Conservation (phyloP, 2,329 filamentous ascomycete genomes). For the Botrytis fragariae region DNA sequence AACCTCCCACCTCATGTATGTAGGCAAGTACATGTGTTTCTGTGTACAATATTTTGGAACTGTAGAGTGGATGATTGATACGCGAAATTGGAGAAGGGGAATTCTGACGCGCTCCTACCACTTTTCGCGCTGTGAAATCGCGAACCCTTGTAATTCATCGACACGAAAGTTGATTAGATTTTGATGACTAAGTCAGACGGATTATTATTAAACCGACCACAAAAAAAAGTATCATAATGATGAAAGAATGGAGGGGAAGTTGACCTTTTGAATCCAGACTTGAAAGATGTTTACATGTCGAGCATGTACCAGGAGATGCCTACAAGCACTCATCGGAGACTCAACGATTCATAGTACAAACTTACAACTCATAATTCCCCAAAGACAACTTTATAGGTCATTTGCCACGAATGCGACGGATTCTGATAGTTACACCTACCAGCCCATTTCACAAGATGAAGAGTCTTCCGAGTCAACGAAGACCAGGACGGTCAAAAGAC, state of each 20-base stretch:
- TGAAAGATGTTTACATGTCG: conserved; percentile 35
- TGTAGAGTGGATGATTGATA: not conserved
- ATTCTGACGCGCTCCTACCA: conserved; percentile 10
- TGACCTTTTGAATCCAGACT: not conserved
- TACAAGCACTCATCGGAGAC: conserved; percentile 33
- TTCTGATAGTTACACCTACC: not conserved
- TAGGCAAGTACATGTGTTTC: not conserved
- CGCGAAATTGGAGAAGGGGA: conserved; percentile 10
- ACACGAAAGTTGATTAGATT: conserved; percentile 3
- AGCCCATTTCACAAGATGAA: conserved; percentile 5
- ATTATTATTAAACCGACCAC: not conserved
- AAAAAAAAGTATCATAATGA: conserved; percentile 2
- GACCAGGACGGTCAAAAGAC: conserved; percentile 18
- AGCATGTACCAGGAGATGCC: conserved; percentile 34
- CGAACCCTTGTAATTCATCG: conserved; percentile 25
- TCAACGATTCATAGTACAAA: conserved; percentile 22
- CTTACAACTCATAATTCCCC: conserved; percentile 9
- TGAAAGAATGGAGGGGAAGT: not conserved
- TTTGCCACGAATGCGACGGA: conserved; percentile 14
- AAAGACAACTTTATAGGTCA: conserved; percentile 5
- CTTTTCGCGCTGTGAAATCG: conserved; percentile 12
- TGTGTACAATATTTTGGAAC: not conserved
- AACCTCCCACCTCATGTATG: not conserved
- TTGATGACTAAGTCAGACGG: not conserved
- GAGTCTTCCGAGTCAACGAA: not conserved